Base-by-base conservation (phyloP, 2,329 filamentous ascomycete genomes). In the Xylariaceae sp. region DNA sequence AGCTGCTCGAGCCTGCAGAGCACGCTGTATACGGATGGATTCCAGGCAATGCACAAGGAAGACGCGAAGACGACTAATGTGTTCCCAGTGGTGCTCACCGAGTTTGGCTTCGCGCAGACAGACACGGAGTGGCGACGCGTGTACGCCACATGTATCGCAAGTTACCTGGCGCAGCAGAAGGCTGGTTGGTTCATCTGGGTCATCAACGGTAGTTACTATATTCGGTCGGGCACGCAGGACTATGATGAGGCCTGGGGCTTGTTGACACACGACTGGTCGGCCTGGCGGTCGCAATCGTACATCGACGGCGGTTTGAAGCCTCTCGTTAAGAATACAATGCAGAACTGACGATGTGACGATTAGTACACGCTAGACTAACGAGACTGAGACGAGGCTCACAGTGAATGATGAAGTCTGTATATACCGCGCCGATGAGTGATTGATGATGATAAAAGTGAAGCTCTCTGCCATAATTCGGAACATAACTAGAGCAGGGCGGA, bases 111-210 rank as follows among this genome's bases (percentile, higher is more conserved):
- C 67, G 62, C 66, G 40, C 77, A 81, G 72, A 75, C 80, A 46
- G 72, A 71, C 2, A 70, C 64, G 3, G 77, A 75, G 1, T 82
- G 77, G 69, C 62, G 71, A 37, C 67, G 70, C 7, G 75, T 78
- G 2, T 86, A 86, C 64, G 72, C 79, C 2, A 74, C 72, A 10
- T 85, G 82, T 57, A 66, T 85, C 56, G 73, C 75, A 4, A 68
- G 69, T 11, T 83, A 76, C 62, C 66, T 86, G 43, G 75, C 77
- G 0, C 66, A 70, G 32, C 70, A 77, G 61, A 74, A 80, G 68
- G 75, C 77, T 0, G 77, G 82, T 10, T 83, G 82, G 82, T 76
- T 81, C 67, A 73, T 81, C 69, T 85, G 82, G 79, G 83, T 83
- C 27, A 49, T 87, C 11, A 74, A 75, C 0, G 82, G 81, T 1